Base-by-base conservation (phyloP, 1,284 basidiomycete species). In the Lentinula novae-zelandiae region DNA sequence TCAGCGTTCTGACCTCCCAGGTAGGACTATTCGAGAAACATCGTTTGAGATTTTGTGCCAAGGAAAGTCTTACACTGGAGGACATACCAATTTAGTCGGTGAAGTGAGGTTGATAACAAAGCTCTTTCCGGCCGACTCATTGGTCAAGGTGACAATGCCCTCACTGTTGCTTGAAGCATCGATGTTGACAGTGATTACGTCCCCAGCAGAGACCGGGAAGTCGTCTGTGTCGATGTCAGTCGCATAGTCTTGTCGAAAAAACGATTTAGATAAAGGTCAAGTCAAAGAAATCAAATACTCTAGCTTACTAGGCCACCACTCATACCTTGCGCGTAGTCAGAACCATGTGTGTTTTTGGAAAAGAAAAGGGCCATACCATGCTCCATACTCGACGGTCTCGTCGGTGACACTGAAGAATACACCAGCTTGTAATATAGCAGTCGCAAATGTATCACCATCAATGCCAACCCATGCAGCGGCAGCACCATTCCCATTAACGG, bases 1-100 rank as follows among this genome's bases (percentile, higher is more conserved):
- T 73, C 71, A 4, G 71, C 72, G 60, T 74, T 69, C 62, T 73
- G 61, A 65, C 72, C 64, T 68, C 74, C 75, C 51, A 77, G 73
- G 39, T 68, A 36, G 31, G 44, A 34, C 57, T 38, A 5, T 10
- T 13, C 27, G 48, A 46, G 44, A 46, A 20, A 46, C 44, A 12
- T 9, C 7, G n/a, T 8, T 46, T 17, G 12, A n/a, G 31, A 33
- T 9, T 53, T 20, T 3, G 34, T 38, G 68, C 13, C 33, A 27
- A 39, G 31, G 33, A 39, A 34, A 10, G 50, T 48, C 9, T 46
- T 54, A 31, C 39, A 33, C 27, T 27, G 27, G n/a, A 36, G 17
- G 10, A 57, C 49, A 52, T 46, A 60, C 60, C 12, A 46, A 27
- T 15, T 39, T 31, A 8, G 60, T 49, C 1, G 60, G 60, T 17